phyloP scores from a whole-genome alignment of 164 flowering plant species.

The Vitis cinerea region DNA sequence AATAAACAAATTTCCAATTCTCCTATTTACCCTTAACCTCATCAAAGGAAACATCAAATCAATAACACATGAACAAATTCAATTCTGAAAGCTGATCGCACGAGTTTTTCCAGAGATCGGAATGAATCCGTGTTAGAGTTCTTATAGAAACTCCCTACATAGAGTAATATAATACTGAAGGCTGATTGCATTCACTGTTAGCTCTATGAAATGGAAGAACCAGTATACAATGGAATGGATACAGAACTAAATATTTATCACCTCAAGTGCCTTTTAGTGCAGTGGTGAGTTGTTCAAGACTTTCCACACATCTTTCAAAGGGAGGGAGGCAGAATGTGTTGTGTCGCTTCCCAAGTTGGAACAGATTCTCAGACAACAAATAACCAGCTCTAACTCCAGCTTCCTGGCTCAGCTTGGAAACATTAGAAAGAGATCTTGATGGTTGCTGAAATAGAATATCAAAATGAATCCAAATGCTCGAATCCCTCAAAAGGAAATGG shows the following conservation, averaged over 20 bases:
- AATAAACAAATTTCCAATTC: background rate
- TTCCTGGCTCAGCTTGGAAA: constrained; percentile 17
- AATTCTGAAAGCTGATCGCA: constrained; percentile 5
- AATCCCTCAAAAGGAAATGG: constrained; percentile 10
- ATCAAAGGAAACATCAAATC: constrained; percentile 9
- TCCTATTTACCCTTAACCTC: constrained; percentile 3
- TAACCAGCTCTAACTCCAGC: constrained; percentile 16
- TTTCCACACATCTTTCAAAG: constrained; percentile 10
- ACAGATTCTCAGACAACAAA: background rate
- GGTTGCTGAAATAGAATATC: constrained; percentile 13
- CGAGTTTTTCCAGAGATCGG: constrained; percentile 6
- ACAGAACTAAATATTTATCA: constrained; percentile 15
- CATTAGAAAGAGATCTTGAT: constrained; percentile 4
- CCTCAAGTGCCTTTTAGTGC: constrained; percentile 15
- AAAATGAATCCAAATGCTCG: constrained; percentile 12
- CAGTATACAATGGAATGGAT: constrained; percentile 17
- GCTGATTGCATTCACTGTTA: constrained; percentile 16
- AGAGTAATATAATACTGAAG: constrained; percentile 20
- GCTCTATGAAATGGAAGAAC: constrained; percentile 23
- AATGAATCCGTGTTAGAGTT: constrained; percentile 8
- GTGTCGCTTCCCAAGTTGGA: constrained; percentile 17
- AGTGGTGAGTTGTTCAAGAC: constrained; percentile 11
- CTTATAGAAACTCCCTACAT: constrained; percentile 8
- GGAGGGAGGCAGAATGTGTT: constrained; percentile 3
- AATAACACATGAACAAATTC: constrained; percentile 14